Conservation (phyloP, 2,329 filamentous ascomycete species). For the Parastagonospora nodorum region DNA sequence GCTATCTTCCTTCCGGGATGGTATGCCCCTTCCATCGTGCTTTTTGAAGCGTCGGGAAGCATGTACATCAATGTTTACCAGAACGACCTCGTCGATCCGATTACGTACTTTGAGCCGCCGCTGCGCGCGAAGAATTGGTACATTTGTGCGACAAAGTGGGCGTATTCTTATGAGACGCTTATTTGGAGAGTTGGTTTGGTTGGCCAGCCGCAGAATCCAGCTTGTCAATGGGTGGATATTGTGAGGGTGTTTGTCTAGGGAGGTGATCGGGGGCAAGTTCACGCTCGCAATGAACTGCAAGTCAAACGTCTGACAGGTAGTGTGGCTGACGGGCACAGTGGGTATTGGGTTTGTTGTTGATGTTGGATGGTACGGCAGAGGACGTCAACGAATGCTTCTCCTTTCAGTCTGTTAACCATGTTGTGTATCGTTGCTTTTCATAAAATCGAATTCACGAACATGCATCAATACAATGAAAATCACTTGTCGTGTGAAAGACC, state of each 20-base stretch:
- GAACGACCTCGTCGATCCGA: conserved; percentile 46
- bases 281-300: neutral
- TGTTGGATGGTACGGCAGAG: no score
- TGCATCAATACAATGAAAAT: no score
- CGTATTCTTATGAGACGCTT: conserved; percentile 48
- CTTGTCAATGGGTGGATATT: conserved; percentile 49
- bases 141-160: conserved; percentile 46
- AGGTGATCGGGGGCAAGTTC: neutral
- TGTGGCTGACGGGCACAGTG: neutral
- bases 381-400: no score
- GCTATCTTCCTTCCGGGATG: conserved; percentile 44
- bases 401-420: no score
- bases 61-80: conserved; percentile 44
- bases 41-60: conserved; percentile 45
- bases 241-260: conserved; percentile 29
- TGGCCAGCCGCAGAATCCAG: conserved; percentile 50
- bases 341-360: no score
- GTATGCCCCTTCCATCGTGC: conserved; percentile 27
- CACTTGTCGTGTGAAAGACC: no score
- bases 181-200: conserved; percentile 47
- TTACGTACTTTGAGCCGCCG: conserved; percentile 4
- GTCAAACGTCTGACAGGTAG: neutral
- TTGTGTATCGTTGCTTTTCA: neutral
- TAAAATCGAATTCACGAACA: neutral
- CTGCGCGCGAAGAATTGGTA: conserved; percentile 48